Evolutionary conservation across 2,329 filamentous ascomycete species (phyloP).

Genomic region (Clonostachys chloroleuca): DNA sequence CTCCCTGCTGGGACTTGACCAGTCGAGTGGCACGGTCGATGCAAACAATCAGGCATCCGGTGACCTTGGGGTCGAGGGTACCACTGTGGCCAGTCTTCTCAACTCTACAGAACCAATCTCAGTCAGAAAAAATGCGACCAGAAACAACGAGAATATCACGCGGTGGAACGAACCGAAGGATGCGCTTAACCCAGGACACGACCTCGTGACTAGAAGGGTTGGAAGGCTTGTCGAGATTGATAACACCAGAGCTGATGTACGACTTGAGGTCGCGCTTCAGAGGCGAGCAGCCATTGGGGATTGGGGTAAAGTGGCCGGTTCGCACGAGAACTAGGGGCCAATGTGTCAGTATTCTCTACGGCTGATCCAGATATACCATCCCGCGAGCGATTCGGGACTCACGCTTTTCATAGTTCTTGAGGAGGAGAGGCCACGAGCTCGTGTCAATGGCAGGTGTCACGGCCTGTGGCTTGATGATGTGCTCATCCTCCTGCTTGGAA

Average conservation of each 20-base stretch:
- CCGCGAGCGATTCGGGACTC: slow-evolving; percentile 29
- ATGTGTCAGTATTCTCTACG: slow-evolving; percentile 15
- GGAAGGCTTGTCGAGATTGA: slow-evolving; percentile 83
- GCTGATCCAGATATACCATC: slow-evolving; percentile 1
- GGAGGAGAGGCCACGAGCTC: slow-evolving; percentile 85
- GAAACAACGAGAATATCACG: neutral
- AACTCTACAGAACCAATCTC: slow-evolving; percentile 17
- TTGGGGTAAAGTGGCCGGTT: slow-evolving; percentile 95
- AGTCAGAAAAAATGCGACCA: neutral
- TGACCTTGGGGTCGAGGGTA: slow-evolving; percentile 97
- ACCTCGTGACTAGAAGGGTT: slow-evolving; percentile 99
- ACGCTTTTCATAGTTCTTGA: slow-evolving; percentile 96
- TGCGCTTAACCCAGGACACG: slow-evolving; percentile 98
- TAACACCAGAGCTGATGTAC: slow-evolving; percentile 95
- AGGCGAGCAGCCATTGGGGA: slow-evolving; percentile 87
- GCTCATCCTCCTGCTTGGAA: slow-evolving; percentile 55
- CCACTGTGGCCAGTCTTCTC: slow-evolving; percentile 99
- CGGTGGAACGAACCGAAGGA: slow-evolving; percentile 63
- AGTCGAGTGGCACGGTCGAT: slow-evolving; percentile 95
- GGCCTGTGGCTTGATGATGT: slow-evolving; percentile 89
- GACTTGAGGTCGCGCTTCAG: slow-evolving; percentile 93
- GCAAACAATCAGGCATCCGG: slow-evolving; percentile 89
- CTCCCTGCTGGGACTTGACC: slow-evolving; percentile 98
- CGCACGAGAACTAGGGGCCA: slow-evolving; percentile 69
- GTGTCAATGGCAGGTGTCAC: slow-evolving; percentile 75